A percentile compares a stretch with the other conserved stretches of the same genome.
These are phyloP conservation scores for Ephemerocybe angulata DNA, from an alignment of 768 basidiomycete species.

Conservation along the genomic window DNA sequence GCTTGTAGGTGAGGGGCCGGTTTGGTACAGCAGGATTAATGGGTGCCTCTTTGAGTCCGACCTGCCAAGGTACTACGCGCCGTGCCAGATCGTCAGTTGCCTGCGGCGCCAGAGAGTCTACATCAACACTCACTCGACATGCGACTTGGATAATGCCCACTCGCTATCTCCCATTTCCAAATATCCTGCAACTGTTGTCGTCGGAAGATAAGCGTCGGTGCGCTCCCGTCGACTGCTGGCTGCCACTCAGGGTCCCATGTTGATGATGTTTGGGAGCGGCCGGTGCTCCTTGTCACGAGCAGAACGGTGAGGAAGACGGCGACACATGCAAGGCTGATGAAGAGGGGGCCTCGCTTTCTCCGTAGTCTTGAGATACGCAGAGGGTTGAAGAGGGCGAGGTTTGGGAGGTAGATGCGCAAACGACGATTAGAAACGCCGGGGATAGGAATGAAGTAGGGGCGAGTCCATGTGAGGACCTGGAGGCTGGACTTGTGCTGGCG, in stretches of 20 bases:
- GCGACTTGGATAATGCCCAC: constrained; percentile 83
- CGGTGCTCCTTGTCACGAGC: constrained; percentile 42
- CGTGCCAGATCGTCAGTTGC: neutral
- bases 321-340: constrained; percentile 49
- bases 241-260: constrained; percentile 42
- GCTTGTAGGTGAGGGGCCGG: constrained; percentile 40
- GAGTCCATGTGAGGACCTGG: constrained; percentile 39
- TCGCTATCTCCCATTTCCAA: constrained; percentile 91
- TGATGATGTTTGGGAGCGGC: constrained; percentile 36
- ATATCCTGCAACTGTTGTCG: constrained; percentile 75
- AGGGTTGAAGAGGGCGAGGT: constrained; percentile 43
- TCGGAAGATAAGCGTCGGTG: constrained; percentile 67
- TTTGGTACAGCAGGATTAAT: constrained; percentile 66
- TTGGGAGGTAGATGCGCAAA: constrained; percentile 56
- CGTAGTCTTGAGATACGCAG: constrained; percentile 45
- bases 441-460: constrained; percentile 55
- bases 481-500: constrained; percentile 30
- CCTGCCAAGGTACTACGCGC: constrained; percentile 55
- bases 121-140: constrained; percentile 51
- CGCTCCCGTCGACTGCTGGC: constrained; percentile 32
- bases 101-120: neutral
- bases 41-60: constrained; percentile 53
- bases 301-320: constrained; percentile 47
- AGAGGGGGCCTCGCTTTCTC: constrained; percentile 51
- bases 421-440: constrained; percentile 56